Evolutionary conservation across 345 rosid species (phyloP).

Genomic region (Brassica napus): Da-Ae NC_063437.1:9214501-9215000

Average conservation of each 20-base stretch:
- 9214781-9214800: conserved; percentile 60
- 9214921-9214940: not conserved
- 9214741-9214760: conserved; percentile 10
- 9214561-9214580: not conserved
- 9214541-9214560: not conserved
- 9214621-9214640: conserved; percentile 60
- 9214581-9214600: not conserved
- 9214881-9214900: conserved; percentile 54
- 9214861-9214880: conserved; percentile 96
- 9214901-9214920: no score
- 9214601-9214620: conserved; percentile 50
- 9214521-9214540: conserved; percentile 62
- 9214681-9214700: conserved; percentile 82
- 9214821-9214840: conserved; percentile 68
- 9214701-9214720: conserved; percentile 65
- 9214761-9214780: not conserved
- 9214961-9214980: not conserved
- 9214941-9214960: no score
- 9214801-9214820: conserved; percentile 80
- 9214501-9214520: conserved; percentile 62
- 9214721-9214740: not conserved
- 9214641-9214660: conserved; percentile 64
- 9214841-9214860: conserved; percentile 91
- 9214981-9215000: not conserved
- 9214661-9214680: conserved; percentile 40